These are phyloP conservation scores for Kickxella alabastrina DNA, from an alignment of 192 early-diverging fungal species.

Conservation along the genomic window DNA sequence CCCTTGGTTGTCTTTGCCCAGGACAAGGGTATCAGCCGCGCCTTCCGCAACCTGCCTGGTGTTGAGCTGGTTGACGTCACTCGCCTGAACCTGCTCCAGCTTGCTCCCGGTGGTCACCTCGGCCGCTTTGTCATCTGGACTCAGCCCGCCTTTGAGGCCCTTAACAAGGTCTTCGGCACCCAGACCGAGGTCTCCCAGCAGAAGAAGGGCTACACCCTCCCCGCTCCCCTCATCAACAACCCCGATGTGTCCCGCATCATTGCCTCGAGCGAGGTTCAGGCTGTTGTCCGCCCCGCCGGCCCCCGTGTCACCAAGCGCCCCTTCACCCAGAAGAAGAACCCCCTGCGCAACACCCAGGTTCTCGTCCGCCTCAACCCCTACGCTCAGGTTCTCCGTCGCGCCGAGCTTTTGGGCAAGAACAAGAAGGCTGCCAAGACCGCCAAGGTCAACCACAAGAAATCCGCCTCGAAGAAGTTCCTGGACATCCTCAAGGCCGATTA, in stretches of 20 bases:
- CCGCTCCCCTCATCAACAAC: conserved; percentile 83
- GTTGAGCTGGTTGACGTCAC: conserved; percentile 91
- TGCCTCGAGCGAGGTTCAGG: conserved; percentile 96
- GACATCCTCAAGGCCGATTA: conserved; percentile 55
- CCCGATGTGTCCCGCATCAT: conserved; percentile 94
- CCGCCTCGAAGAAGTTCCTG: conserved; percentile 48
- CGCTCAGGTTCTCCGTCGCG: conserved; percentile 80
- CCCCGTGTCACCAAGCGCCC: conserved; percentile 80
- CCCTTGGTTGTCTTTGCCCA: conserved; percentile 94
- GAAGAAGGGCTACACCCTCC: conserved; percentile 93
- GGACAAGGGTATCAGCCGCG: conserved; percentile 89
- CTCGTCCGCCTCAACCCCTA: conserved; percentile 97
- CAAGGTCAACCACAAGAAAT: conserved; percentile 59
- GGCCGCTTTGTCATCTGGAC: conserved; percentile 99
- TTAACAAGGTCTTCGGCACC: conserved; percentile 93
- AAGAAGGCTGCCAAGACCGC: conserved; percentile 56
- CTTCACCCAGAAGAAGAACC: conserved; percentile 98
- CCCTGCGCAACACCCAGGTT: conserved; percentile 84
- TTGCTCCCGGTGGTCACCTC: conserved; percentile 97
- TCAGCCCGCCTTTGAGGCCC: conserved; percentile 81
- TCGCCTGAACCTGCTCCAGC: conserved; percentile 93
- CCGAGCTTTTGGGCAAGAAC: conserved; percentile 60
- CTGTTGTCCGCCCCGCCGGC: conserved; percentile 83
- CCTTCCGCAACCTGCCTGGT: conserved; percentile 98
- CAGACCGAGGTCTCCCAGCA: conserved; percentile 68